phyloP scores from a whole-genome alignment of 495 filamentous ascomycete species.

The Durotheca rogersii region DNA sequence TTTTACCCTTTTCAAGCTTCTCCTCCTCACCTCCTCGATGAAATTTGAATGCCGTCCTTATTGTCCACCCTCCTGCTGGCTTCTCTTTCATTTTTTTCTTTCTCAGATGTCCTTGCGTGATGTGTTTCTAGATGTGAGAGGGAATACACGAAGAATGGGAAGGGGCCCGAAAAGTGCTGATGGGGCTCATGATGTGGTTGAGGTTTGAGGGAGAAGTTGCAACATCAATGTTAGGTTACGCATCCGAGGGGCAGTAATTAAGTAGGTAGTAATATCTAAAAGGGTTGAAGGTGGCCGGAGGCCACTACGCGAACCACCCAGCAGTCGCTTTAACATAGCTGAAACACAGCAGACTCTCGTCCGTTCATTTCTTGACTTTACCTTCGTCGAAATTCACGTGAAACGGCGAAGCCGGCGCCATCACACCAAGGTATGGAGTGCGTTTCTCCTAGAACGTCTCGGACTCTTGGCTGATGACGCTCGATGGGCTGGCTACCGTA shows the following conservation, averaged over 20 bases:
- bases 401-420: slow-evolving; percentile 30
- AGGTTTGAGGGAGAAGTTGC: slow-evolving; percentile 1
- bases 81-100: too few relatives aligned
- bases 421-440: slow-evolving; percentile 25
- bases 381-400: slow-evolving; percentile 27
- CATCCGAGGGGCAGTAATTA: slow-evolving; percentile 9
- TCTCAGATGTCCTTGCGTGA: slow-evolving; percentile 8
- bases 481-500: slow-evolving; percentile 42
- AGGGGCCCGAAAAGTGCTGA: not conserved
- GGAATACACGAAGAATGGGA: not conserved
- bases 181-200: too few relatives aligned
- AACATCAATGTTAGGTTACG: slow-evolving; percentile 10
- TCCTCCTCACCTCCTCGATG: too few relatives aligned
- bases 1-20: slow-evolving; percentile 5
- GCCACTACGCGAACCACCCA: too few relatives aligned
- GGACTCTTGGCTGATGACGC: slow-evolving; percentile 45
- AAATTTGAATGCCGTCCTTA: too few relatives aligned
- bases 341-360: slow-evolving; percentile 9
- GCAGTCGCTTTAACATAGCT: slow-evolving; percentile 19
- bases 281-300: not conserved
- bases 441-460: slow-evolving; percentile 52
- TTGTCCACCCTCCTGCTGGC: too few relatives aligned
- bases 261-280: slow-evolving; percentile 34
- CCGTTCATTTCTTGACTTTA: slow-evolving; percentile 17
- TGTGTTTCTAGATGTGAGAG: slow-evolving; percentile 5